Percentiles rank a stretch among this genome's conserved stretches.
Evolutionary conservation across 1,284 basidiomycete genomes (phyloP).

Genomic region (Ganoderma leucocontextum): DNA sequence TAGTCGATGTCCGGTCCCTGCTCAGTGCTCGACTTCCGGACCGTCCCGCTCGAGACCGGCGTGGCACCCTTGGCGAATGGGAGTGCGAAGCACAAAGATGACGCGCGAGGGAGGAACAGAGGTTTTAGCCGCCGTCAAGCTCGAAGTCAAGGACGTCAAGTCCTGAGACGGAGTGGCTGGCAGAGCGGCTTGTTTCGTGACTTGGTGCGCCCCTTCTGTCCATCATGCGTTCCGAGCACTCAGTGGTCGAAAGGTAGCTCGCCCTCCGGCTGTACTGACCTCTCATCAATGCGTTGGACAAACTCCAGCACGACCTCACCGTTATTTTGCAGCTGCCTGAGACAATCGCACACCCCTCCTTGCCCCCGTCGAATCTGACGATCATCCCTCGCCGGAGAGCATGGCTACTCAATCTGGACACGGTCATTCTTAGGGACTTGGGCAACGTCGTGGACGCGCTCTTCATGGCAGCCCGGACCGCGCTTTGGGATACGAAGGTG

Average conservation of each 20-base stretch:
- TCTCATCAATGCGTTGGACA: conserved; percentile 54
- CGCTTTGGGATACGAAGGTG: conserved; percentile 82
- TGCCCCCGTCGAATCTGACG: conserved; percentile 65
- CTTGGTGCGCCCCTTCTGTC: conserved; percentile 63
- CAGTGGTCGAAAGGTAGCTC: conserved; percentile 63
- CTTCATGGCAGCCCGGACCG: conserved; percentile 78
- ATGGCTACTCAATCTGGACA: conserved; percentile 76
- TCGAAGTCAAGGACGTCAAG: conserved; percentile 71
- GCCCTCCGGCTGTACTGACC: conserved; percentile 76
- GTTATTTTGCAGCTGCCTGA: conserved; percentile 56
- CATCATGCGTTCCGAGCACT: conserved; percentile 17
- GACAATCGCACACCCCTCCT: conserved; percentile 65
- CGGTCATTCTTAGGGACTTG: conserved; percentile 73
- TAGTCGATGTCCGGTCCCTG: conserved; percentile 53
- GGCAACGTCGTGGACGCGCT: conserved; percentile 80
- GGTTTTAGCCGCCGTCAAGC: conserved; percentile 71
- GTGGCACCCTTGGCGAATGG: conserved; percentile 81
- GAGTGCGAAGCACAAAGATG: conserved; percentile 70
- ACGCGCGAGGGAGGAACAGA: conserved; percentile 43
- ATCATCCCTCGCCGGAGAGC: conserved; percentile 51
- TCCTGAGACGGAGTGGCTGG: conserved; percentile 58
- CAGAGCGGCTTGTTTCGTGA: conserved; percentile 68
- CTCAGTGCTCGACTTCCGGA: conserved; percentile 64
- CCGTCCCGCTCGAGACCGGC: conserved; percentile 76
- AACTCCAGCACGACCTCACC: conserved; percentile 75